Base-by-base conservation (phyloP, 441 rosid species). In the Populus hybrid region DNA sequence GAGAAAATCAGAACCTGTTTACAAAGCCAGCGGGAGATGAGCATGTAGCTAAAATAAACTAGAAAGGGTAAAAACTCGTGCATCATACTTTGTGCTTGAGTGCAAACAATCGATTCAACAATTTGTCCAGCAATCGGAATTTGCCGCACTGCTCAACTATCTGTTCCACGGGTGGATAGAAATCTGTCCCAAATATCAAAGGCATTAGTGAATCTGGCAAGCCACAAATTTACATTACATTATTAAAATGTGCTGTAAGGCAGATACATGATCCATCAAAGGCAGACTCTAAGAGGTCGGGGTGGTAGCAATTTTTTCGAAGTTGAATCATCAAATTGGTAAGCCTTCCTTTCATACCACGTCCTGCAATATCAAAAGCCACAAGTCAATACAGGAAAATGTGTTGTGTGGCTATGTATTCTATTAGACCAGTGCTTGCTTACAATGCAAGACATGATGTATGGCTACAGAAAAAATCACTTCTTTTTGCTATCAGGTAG, bases 291-390 rank as follows among this genome's bases (percentile, higher is more conserved):
- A 94, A 83, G 80, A 97, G 94, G 83, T 97, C 98, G 6, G 99
- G 99, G 85, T 97, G 99, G 88, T 94, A 92, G 95, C 98, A 97
- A 73, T 97, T 97, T 88, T 97, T 97, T 75, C 97, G 87, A 24
- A 97, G 98, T 83, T 96, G 99, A 78, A 92, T 0, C 86, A 87
- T 77, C 79, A 94, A 75, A 84, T 94, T 94, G 83, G 88, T 93
- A 72, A 96, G 95, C 86, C 85, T 97, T 79, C 94, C 89, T 81
- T 84, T 92, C 81, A 80, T 79, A 65, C 90, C 90, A 59, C 46
- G 79, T 54, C 89, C 93, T 90, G 88, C 75, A 85, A 74, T 26
- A 76, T 77, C 59, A 36, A n/a, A 78, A 72, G 74, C 66, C 21
- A 74, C 38, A 74, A 14, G 32, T 65, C 36, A 66, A 66, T 23